A percentile compares a stretch with the other conserved stretches of the same genome.
These are phyloP conservation scores for Russula ochroleuca DNA, from an alignment of 768 basidiomycete genomes.

Conservation along the genomic window DNA sequence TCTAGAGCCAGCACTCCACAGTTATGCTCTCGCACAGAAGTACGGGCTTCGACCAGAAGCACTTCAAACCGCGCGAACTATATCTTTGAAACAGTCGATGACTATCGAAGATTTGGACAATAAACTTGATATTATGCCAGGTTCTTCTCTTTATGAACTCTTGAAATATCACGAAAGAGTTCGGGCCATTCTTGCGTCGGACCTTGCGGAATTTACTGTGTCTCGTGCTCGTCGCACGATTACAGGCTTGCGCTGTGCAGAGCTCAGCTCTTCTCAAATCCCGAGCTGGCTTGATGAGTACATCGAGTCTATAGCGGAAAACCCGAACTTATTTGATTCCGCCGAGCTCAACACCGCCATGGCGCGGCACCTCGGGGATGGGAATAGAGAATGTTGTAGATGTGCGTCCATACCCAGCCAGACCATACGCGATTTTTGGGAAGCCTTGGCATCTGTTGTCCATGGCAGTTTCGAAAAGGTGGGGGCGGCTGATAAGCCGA, in stretches of 20 bases:
- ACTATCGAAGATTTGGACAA: no score
- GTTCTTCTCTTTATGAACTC: constrained; percentile 2
- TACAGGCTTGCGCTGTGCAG: no score
- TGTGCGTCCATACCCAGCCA: background rate
- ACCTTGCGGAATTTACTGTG: background rate
- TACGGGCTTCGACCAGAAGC: no score
- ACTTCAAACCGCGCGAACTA: no score
- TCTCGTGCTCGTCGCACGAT: background rate
- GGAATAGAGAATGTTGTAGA: background rate
- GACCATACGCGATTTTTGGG: constrained; percentile 2
- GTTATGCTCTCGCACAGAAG: no score
- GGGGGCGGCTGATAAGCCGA: no score
- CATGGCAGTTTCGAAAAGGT: background rate
- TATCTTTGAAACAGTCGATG: no score
- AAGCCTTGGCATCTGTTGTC: background rate
- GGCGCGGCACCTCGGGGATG: background rate
- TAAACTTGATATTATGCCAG: background rate
- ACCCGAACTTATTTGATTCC: constrained; percentile 3
- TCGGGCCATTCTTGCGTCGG: no score
- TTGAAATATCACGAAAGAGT: constrained; percentile 1
- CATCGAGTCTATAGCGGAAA: background rate
- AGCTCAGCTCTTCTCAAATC: background rate
- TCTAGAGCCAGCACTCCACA: no score
- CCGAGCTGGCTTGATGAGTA: constrained; percentile 7
- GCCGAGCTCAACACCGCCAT: background rate